Conservation (phyloP, 306 rosid genomes). For the Cucumis hystrix region DNA sequence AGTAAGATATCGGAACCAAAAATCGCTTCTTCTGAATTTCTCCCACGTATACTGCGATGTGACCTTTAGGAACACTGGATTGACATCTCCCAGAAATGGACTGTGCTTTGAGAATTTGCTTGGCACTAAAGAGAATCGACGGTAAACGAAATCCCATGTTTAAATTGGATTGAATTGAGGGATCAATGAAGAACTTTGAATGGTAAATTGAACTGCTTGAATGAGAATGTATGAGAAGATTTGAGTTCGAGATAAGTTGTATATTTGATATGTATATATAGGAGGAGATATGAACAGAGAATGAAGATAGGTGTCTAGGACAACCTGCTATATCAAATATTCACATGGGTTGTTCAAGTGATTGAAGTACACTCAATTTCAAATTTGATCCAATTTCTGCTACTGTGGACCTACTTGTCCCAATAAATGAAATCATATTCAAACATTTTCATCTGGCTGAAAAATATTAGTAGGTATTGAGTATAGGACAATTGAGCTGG, state of each 20-base stretch:
- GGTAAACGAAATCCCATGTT: constrained; percentile 6
- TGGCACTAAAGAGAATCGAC: background rate
- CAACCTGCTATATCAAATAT: background rate
- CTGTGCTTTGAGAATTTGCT: background rate
- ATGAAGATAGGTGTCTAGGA: background rate
- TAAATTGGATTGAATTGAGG: background rate
- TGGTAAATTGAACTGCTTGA: background rate
- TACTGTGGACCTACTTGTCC: background rate
- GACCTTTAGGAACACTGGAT: constrained; percentile 31
- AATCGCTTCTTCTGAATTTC: constrained; percentile 24
- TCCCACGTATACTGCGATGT: constrained; percentile 38
- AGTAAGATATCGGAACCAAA: constrained; percentile 26
- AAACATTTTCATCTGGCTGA: background rate
- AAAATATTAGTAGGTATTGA: background rate
- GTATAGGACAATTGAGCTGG: background rate
- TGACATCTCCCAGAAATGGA: background rate
- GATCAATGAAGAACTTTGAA: background rate
- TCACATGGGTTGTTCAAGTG: constrained; percentile 1
- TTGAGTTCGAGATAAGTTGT: background rate
- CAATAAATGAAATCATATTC: background rate
- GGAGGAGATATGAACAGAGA: background rate
- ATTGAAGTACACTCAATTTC: background rate
- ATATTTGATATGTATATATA: background rate
- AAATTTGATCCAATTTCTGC: background rate
- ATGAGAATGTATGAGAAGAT: background rate